phyloP scores from a whole-genome alignment of 345 rosid species.

The Eucalyptus marginata region DNA sequence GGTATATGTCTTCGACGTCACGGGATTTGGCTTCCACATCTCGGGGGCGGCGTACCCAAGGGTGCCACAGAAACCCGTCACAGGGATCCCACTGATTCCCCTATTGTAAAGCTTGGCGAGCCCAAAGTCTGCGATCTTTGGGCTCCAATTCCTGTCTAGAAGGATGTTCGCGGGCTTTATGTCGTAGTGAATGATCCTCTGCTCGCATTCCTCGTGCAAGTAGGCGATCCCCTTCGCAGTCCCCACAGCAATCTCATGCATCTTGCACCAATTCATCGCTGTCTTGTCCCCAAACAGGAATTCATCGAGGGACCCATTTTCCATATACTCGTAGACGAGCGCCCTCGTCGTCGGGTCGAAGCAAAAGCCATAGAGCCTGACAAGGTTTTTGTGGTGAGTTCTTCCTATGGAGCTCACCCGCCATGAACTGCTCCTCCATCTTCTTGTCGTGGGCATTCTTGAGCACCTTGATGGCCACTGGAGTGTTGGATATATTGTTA shows the following conservation, averaged over 20 bases:
- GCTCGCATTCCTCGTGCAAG: not conserved
- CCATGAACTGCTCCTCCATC: not conserved
- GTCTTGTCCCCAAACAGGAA: not conserved
- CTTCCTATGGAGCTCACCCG: not conserved
- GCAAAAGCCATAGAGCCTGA: not conserved
- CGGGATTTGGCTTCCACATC: not conserved
- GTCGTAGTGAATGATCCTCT: not conserved
- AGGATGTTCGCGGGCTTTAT: not conserved
- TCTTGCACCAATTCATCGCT: not conserved
- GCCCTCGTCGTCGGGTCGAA: fast-evolving
- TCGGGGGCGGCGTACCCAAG: not conserved
- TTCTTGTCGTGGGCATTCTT: not conserved
- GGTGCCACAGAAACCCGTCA: not conserved
- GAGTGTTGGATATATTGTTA: too few species aligned
- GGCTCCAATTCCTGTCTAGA: not conserved
- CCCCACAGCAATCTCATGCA: not conserved
- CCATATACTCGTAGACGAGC: not conserved
- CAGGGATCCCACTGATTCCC: not conserved
- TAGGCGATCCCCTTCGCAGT: not conserved
- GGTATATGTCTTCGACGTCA: not conserved
- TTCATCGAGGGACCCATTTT: not conserved
- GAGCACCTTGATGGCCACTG: not conserved
- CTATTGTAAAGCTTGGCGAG: not conserved
- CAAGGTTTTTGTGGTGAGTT: too few species aligned
- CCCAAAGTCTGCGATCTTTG: not conserved